phyloP scores from a whole-genome alignment of 176 grass and related monocot species.

The Chrysopogon serrulatus region DNA sequence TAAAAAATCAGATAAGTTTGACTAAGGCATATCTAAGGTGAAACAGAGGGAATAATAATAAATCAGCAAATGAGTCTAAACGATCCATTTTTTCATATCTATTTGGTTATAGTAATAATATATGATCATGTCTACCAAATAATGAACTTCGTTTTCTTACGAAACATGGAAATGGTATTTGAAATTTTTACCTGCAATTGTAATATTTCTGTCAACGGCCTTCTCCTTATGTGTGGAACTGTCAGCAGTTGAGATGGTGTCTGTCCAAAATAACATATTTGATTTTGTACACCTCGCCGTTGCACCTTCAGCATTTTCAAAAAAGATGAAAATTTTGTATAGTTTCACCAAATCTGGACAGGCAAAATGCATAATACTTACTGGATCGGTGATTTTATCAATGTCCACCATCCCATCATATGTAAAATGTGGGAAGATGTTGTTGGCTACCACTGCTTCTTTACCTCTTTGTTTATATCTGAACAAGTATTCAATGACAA shows the following conservation, averaged over 20 bases:
- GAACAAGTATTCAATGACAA: slow-evolving; percentile 32
- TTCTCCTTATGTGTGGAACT: slow-evolving; percentile 73
- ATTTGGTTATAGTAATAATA: slow-evolving; percentile 10
- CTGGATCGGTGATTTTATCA: slow-evolving; percentile 86
- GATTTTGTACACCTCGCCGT: slow-evolving; percentile 72
- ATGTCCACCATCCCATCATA: slow-evolving; percentile 91
- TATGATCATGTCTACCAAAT: not conserved
- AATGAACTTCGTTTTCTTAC: not conserved
- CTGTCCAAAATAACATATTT: slow-evolving; percentile 94
- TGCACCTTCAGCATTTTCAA: slow-evolving; percentile 65
- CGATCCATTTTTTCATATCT: not conserved
- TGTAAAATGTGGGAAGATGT: slow-evolving; percentile 89
- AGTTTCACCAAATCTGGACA: slow-evolving; percentile 9
- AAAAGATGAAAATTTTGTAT: slow-evolving; percentile 21
- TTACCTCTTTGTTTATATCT: slow-evolving; percentile 99
- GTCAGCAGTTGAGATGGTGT: slow-evolving; percentile 80
- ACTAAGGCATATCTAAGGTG: not conserved
- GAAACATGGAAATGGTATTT: not conserved
- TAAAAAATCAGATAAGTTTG: not conserved
- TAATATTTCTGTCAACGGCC: slow-evolving; percentile 65
- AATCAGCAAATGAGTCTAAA: slow-evolving; percentile 14
- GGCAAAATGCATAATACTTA: slow-evolving; percentile 42
- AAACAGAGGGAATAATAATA: not conserved
- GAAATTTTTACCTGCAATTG: slow-evolving; percentile 66
- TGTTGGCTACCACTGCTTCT: slow-evolving; percentile 79